Conservation (phyloP, 108 stramenopile genomes). For the Cyclotella cryptica region DNA sequence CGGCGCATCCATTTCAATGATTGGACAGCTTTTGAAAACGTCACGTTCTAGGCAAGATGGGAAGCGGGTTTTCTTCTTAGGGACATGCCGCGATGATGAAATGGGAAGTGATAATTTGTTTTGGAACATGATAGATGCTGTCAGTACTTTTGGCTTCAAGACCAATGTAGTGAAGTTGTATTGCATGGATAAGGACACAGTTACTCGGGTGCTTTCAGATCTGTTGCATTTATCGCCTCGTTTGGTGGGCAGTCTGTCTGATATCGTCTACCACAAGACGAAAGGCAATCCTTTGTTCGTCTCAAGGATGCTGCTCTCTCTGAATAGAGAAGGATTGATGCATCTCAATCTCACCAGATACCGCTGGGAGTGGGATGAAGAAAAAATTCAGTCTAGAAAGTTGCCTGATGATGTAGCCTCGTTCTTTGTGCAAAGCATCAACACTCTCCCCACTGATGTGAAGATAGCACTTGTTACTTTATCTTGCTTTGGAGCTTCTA, state of each 20-base stretch:
- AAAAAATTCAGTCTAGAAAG: slow-evolving; percentile 19
- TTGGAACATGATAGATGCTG: background rate
- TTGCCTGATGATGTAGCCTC: slow-evolving; percentile 28
- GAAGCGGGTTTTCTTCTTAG: slow-evolving; percentile 8
- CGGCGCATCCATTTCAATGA: slow-evolving; percentile 6
- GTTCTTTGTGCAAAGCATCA: slow-evolving; percentile 16
- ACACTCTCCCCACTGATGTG: slow-evolving; percentile 16
- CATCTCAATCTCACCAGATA: slow-evolving; percentile 22
- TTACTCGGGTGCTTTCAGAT: slow-evolving; percentile 21
- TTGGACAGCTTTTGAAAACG: slow-evolving; percentile 14
- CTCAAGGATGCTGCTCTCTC: slow-evolving; percentile 17
- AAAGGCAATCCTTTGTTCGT: slow-evolving; percentile 33
- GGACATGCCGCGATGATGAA: slow-evolving; percentile 29
- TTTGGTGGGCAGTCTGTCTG: background rate
- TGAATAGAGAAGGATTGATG: slow-evolving; percentile 21
- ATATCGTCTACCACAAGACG: slow-evolving; percentile 23
- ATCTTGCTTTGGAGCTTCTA: slow-evolving; percentile 31
- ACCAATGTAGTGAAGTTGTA: background rate
- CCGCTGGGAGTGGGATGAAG: slow-evolving; percentile 43
- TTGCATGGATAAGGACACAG: slow-evolving; percentile 8
- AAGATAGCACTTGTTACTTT: slow-evolving; percentile 4
- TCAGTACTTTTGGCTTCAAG: slow-evolving; percentile 5
- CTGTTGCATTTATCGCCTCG: slow-evolving; percentile 16
- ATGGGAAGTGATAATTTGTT: slow-evolving; percentile 17
- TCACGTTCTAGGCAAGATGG: background rate